phyloP scores from a whole-genome alignment of 202 grass and related monocot species.

The Elaeis oleifera region DNA sequence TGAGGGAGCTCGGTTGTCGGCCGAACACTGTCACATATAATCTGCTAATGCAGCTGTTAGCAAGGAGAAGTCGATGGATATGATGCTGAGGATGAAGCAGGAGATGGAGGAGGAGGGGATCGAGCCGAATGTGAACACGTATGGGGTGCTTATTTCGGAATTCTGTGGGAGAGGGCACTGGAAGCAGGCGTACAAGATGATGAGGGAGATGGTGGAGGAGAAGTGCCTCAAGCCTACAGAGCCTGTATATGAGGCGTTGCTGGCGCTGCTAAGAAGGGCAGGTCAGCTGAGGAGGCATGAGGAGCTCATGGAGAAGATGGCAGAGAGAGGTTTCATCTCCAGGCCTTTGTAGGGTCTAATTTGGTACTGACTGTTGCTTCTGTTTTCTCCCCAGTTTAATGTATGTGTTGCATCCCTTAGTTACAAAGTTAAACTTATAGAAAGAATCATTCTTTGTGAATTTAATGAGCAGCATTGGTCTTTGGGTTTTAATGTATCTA shows the following conservation, averaged over 20 bases:
- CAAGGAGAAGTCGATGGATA: constrained; percentile 79
- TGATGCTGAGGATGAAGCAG: constrained; percentile 80
- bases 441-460: too few species aligned
- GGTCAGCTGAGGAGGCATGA: constrained; percentile 65
- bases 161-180: constrained; percentile 78
- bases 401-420: too few species aligned
- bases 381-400: background rate
- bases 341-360: constrained; percentile 11
- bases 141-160: constrained; percentile 44
- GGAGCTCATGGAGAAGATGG: constrained; percentile 66
- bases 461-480: too few species aligned
- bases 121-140: constrained; percentile 71
- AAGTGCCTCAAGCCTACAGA: constrained; percentile 66
- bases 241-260: constrained; percentile 39
- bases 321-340: constrained; percentile 50
- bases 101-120: constrained; percentile 64
- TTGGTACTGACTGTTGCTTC: background rate
- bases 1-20: constrained; percentile 60
- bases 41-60: constrained; percentile 59
- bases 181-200: constrained; percentile 31
- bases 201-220: constrained; percentile 73
- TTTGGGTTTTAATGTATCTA: too few species aligned
- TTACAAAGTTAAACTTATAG: too few species aligned
- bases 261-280: constrained; percentile 55
- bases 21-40: constrained; percentile 82